A percentile compares a stretch with the other conserved stretches of the same genome.
Conservation (phyloP, 495 filamentous ascomycete genomes). For the Aspergillus panamensis region DNA sequence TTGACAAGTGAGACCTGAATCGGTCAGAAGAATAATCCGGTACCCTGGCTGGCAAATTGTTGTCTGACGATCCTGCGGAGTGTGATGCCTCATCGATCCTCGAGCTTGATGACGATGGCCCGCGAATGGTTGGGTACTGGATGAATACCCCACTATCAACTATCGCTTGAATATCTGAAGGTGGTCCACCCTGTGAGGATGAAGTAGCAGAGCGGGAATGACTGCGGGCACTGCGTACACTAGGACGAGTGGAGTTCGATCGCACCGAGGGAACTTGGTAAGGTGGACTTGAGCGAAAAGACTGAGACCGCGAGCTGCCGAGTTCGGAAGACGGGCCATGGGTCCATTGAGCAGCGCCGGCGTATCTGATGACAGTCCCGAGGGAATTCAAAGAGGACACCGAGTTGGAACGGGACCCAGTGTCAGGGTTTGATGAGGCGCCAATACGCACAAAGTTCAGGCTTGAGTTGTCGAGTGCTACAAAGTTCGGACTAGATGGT, state of each 20-base stretch:
- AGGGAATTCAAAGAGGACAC: slow-evolving; percentile 47
- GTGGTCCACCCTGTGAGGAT: slow-evolving; percentile 39
- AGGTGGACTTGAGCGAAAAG: slow-evolving; percentile 42
- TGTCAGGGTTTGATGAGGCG: slow-evolving; percentile 36
- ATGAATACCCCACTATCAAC: slow-evolving; percentile 43
- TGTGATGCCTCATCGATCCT: slow-evolving; percentile 39
- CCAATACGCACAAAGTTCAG: slow-evolving; percentile 37
- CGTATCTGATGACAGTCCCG: slow-evolving; percentile 47
- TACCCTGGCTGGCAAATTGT: slow-evolving; percentile 26
- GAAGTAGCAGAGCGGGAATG: slow-evolving; percentile 38
- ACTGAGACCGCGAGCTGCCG: slow-evolving; percentile 35
- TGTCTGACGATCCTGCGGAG: slow-evolving; percentile 18
- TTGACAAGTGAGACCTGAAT: slow-evolving; percentile 74
- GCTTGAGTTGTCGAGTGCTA: slow-evolving; percentile 43
- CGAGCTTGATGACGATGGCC: slow-evolving; percentile 46
- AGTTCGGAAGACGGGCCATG: slow-evolving; percentile 37
- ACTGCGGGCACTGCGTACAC: slow-evolving; percentile 26
- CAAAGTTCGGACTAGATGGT: slow-evolving; percentile 46
- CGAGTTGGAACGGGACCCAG: slow-evolving; percentile 41
- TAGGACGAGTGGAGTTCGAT: slow-evolving; percentile 29
- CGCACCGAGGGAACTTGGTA: slow-evolving; percentile 31
- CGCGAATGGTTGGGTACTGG: slow-evolving; percentile 48
- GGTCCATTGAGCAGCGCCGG: slow-evolving; percentile 37
- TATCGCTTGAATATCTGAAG: slow-evolving; percentile 38
- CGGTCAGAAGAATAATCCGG: slow-evolving; percentile 43